Conservation (phyloP, 352 stramenopile species). For the Phytophthora ramorum region DNA sequence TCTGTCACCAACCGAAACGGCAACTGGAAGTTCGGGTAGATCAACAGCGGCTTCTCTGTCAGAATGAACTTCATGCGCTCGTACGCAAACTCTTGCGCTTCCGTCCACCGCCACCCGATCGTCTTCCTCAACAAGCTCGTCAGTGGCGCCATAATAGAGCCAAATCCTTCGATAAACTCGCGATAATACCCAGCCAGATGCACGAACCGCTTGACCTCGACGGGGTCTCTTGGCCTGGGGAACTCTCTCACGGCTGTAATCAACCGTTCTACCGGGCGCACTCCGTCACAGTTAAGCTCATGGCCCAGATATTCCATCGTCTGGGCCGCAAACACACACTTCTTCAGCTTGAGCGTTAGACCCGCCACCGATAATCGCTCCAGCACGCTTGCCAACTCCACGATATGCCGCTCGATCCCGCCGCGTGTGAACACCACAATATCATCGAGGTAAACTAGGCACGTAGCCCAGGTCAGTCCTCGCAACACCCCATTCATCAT, state of each 20-base stretch:
- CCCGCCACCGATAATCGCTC: slow-evolving; percentile 12
- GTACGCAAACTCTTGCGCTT: slow-evolving; percentile 5
- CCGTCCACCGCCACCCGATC: slow-evolving; percentile 17
- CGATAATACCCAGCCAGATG: slow-evolving; percentile 30
- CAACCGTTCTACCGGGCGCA: no score
- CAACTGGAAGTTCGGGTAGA: not conserved
- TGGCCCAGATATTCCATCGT: no score
- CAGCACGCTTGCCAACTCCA: slow-evolving; percentile 22
- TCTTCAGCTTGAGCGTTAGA: slow-evolving; percentile 22
- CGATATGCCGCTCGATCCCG: slow-evolving; percentile 4
- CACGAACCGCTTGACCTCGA: no score
- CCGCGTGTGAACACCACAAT: slow-evolving; percentile 25
- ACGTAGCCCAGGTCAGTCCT: slow-evolving; percentile 19
- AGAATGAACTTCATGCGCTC: not conserved
- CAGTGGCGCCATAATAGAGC: slow-evolving; percentile 15
- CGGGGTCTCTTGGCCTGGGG: no score
- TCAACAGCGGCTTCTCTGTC: not conserved
- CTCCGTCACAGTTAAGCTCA: no score
- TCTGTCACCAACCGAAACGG: not conserved
- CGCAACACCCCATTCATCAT: slow-evolving; percentile 34
- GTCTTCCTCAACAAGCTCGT: slow-evolving; percentile 25
- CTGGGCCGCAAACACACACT: slow-evolving; percentile 19
- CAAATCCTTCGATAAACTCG: slow-evolving; percentile 25
- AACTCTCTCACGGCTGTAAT: no score
- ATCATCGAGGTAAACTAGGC: slow-evolving; percentile 31